Evolutionary conservation across 805 yeast species (phyloP), one percentile per base, ranked within the genome.

Genomic region (Phaffomyces thermotolerans): DNA sequence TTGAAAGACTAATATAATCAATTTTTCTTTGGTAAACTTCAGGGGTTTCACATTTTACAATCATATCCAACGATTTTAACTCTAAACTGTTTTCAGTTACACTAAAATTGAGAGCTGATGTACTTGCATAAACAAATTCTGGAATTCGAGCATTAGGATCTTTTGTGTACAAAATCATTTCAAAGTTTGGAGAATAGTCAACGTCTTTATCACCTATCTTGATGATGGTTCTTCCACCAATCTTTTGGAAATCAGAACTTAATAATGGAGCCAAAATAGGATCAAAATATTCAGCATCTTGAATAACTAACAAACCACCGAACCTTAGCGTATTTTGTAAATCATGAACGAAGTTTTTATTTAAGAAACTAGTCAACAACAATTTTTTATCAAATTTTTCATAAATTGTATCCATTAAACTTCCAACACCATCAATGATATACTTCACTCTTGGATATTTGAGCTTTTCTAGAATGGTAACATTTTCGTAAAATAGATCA

Each of bases 301-400:
- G 78, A 15, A 91, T 71, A 13, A 90, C 56, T 8, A 91, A 65
- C 1, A 75, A 53, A 3, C 86, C 88, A 5, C 98, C 97, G 68
- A 90, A 90, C 50, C 93, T 68, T 24, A 90, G 58, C 0, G 95
- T 82, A 53, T 87, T 84, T 57, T 89, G 95, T 14, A 91, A 56
- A 36, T 78, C 83, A 50, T 79, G 81, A 3, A 74, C 58, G 57
- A 81, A 85, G 0, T 82, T 76, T 5, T 70, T 74, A 52, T 84
- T 88, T 36, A 83, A 60, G 55, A 91, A 86, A 53, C 95, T 84
- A 0, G 95, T 76, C 0, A 79, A 57, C 3, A 72, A 62, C 6
- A 80, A 52, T 42, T 68, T 69, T 36, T 63, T 61, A 0, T 49
- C n/a, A 48, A 48, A 35, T 42, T 51, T 54, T 15, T 62, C 54